These are phyloP conservation scores for Colletotrichum chrysophilum DNA, from an alignment of 2,329 filamentous ascomycete genomes.

Conservation along the genomic window DNA sequence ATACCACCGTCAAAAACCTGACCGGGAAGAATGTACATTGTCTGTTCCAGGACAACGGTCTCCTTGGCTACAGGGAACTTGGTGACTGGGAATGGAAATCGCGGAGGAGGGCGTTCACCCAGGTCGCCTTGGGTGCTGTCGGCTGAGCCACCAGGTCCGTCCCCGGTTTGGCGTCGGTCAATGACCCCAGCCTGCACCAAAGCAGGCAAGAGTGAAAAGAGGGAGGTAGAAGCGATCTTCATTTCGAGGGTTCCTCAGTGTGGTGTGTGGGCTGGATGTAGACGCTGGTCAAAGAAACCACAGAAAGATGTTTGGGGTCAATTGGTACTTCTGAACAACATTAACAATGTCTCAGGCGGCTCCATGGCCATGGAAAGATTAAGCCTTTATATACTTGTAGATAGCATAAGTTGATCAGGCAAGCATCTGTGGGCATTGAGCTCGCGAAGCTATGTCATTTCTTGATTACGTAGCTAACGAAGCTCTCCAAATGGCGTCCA, in stretches of 20 bases:
- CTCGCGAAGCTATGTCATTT: background rate
- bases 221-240: conserved; percentile 24
- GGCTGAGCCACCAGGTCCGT: conserved; percentile 24
- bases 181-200: conserved; percentile 23
- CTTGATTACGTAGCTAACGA: conserved; percentile 6
- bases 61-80: conserved; percentile 33
- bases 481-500: background rate
- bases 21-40: conserved; percentile 36
- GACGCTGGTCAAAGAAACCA: background rate
- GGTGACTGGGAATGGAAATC: conserved; percentile 32
- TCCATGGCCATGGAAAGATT: background rate
- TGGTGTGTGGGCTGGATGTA: background rate
- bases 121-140: conserved; percentile 32
- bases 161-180: conserved; percentile 27
- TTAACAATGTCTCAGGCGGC: background rate
- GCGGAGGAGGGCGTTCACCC: conserved; percentile 29
- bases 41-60: conserved; percentile 28
- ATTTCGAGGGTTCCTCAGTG: conserved; percentile 9
- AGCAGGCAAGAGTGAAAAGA: conserved; percentile 25
- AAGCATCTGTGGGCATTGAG: background rate
- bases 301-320: background rate
- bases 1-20: conserved; percentile 38
- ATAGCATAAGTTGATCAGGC: background rate
- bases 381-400: background rate
- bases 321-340: background rate